Evolutionary conservation across 371 early-diverging fungal genomes (phyloP).

Genomic region (Mortierella sp.): DNA sequence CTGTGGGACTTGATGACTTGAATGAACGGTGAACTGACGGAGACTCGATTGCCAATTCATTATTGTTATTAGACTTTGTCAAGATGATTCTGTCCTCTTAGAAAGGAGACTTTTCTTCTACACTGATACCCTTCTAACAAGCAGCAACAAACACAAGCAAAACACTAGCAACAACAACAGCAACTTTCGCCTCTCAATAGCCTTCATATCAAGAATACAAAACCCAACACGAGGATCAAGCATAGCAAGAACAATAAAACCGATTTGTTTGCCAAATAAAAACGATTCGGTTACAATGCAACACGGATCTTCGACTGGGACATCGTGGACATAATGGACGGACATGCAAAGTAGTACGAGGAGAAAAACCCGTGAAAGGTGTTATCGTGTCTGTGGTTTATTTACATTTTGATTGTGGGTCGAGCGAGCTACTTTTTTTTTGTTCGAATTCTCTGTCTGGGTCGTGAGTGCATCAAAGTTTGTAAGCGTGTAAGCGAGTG

Average conservation of each 20-base stretch:
- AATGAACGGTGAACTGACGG: not conserved
- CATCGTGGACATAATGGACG: too few species aligned
- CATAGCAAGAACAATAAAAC: too few species aligned
- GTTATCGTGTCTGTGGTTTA: not conserved
- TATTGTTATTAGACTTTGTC: slow-evolving; percentile 62
- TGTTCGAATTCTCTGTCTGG: not conserved
- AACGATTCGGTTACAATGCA: too few species aligned
- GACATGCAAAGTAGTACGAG: not conserved
- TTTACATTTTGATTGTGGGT: not conserved
- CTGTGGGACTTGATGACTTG: too few species aligned
- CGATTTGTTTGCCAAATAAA: too few species aligned
- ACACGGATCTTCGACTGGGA: too few species aligned
- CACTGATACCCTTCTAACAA: slow-evolving; percentile 3
- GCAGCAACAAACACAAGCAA: not conserved
- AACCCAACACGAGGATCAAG: not conserved
- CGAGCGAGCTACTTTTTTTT: not conserved
- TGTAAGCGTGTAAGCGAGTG: not conserved
- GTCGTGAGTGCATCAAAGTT: not conserved
- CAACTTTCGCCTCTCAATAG: not conserved
- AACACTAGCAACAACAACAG: not conserved
- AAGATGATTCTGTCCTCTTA: slow-evolving; percentile 68
- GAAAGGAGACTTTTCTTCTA: not conserved
- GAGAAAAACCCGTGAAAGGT: too few species aligned
- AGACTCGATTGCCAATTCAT: not conserved
- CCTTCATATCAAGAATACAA: not conserved